Evolutionary conservation across 208 protist species (phyloP).

Genomic region (Wallacemonas collosoma): DNA sequence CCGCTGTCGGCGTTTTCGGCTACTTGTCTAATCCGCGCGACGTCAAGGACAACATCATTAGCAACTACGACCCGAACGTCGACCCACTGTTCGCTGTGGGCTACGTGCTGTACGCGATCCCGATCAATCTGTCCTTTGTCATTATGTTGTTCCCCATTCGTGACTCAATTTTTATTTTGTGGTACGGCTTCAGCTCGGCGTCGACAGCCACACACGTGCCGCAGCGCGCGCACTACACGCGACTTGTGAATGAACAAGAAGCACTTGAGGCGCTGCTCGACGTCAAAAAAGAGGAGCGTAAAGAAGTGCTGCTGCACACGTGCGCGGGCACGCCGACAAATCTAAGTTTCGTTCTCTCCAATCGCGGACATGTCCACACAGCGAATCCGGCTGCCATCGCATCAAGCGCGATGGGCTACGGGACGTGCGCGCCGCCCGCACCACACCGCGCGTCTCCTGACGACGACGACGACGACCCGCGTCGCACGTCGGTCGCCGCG

Average conservation of each 20-base stretch:
- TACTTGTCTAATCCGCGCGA: constrained; percentile 62
- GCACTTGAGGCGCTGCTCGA: constrained; percentile 28
- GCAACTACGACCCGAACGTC: constrained; percentile 68
- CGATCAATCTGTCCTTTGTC: constrained; percentile 66
- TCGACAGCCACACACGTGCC: constrained; percentile 67
- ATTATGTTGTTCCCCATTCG: constrained; percentile 78
- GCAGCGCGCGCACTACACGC: constrained; percentile 44
- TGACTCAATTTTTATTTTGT: constrained; percentile 79
- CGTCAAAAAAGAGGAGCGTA: constrained; percentile 8
- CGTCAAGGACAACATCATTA: constrained; percentile 76
- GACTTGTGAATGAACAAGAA: constrained; percentile 40
- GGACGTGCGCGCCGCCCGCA: background rate
- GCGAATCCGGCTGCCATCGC: background rate
- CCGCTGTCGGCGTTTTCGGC: constrained; percentile 70
- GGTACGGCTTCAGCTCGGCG: constrained; percentile 70
- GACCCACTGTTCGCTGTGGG: constrained; percentile 62
- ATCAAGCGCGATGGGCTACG: too few species aligned
- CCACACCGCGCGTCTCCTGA: too few species aligned
- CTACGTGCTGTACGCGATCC: constrained; percentile 60
- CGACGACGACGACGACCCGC: background rate
- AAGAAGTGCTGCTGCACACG: background rate
- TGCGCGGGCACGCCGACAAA: constrained; percentile 2
- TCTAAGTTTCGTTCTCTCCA: constrained; percentile 4
- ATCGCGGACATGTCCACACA: background rate
- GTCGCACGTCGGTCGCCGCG: background rate